Percentiles rank a stretch among this genome's conserved stretches.
Conservation (phyloP, 805 yeast genomes). For the Candida orba region DNA sequence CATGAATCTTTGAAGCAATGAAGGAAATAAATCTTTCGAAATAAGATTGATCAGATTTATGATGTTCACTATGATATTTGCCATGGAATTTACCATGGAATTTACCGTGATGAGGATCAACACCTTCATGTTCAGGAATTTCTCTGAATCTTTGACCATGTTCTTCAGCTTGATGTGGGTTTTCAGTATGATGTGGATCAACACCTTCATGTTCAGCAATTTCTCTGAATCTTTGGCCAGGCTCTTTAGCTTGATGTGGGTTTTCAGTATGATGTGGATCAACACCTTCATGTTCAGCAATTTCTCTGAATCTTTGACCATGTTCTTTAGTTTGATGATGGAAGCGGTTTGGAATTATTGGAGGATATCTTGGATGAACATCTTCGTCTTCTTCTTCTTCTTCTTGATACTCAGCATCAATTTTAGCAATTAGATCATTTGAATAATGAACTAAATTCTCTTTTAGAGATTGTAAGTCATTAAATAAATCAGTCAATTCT, state of each 20-base stretch:
- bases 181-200: constrained; percentile 2
- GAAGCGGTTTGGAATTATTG: neutral
- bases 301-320: neutral
- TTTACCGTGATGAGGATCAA: constrained; percentile 3
- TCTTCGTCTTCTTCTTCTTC: neutral
- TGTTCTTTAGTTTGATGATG: constrained; percentile 1
- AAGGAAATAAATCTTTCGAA: neutral
- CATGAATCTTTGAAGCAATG: neutral
- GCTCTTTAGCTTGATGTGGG: neutral
- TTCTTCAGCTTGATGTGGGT: neutral
- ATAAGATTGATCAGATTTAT: neutral
- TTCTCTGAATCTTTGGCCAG: neutral
- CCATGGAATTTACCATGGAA: neutral
- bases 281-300: neutral
- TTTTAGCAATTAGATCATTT: constrained; percentile 1
- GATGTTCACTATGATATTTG: neutral
- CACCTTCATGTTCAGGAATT: neutral
- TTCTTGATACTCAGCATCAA: neutral
- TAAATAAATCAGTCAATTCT: constrained; percentile 3
- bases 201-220: constrained; percentile 1
- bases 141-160: constrained; percentile 1
- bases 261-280: constrained; percentile 2
- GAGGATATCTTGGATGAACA: neutral
- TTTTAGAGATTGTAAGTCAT: constrained; percentile 6
- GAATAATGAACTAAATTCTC: constrained; percentile 3